Conservation (phyloP, 768 basidiomycete species). For the Russula dissimulans region DNA sequence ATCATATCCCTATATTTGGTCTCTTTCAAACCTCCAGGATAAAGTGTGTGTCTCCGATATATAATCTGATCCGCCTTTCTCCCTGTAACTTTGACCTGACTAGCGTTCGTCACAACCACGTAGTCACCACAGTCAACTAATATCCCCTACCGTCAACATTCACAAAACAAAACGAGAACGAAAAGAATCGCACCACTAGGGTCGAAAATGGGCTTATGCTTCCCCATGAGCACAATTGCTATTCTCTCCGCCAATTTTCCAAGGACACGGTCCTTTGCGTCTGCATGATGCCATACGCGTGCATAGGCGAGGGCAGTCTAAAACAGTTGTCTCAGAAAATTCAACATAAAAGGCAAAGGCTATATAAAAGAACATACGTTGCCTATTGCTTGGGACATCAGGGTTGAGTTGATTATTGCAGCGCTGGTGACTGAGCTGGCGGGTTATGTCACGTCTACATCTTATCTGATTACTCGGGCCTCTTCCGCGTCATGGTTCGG, state of each 20-base stretch:
- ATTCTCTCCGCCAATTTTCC: conserved; percentile 93
- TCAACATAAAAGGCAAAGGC: background rate
- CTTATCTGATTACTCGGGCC: conserved; percentile 10
- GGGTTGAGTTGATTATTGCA: background rate
- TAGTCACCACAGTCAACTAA: conserved; percentile 97
- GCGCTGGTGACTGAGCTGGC: background rate
- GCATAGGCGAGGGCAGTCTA: conserved; percentile 94
- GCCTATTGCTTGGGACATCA: conserved; percentile 76
- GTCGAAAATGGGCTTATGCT: conserved; percentile 97
- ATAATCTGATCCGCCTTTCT: conserved; percentile 80
- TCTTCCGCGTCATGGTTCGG: conserved; percentile 6
- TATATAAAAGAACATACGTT: conserved; percentile 43
- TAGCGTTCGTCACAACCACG: conserved; percentile 88
- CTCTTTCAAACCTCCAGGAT: conserved; percentile 88
- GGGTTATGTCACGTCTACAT: background rate
- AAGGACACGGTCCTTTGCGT: conserved; percentile 82
- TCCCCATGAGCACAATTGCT: conserved; percentile 95
- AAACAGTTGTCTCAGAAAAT: background rate
- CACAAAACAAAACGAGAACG: background rate
- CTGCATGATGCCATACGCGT: conserved; percentile 94
- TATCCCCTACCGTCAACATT: background rate
- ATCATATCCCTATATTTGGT: conserved; percentile 79
- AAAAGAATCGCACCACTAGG: conserved; percentile 54
- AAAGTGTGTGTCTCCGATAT: conserved; percentile 88
- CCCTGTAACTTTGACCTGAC: conserved; percentile 78